These are phyloP conservation scores for Fusarium sp. DNA, from an alignment of 2,329 filamentous ascomycete genomes.

Conservation along the genomic window DNA sequence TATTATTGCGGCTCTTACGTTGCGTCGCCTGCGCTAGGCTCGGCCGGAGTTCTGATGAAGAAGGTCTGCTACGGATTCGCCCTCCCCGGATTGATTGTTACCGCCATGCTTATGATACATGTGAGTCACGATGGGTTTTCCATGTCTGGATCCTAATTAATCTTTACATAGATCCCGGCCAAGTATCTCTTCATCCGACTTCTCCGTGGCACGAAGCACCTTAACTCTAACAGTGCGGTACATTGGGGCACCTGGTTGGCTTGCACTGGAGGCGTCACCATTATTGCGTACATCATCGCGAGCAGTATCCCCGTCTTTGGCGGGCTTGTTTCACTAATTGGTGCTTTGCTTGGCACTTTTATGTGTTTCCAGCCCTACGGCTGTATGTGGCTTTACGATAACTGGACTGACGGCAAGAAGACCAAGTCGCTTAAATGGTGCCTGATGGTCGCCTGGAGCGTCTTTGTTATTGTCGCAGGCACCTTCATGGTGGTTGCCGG, in stretches of 20 bases:
- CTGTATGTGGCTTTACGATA: constrained; percentile 13
- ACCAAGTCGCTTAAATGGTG: background rate
- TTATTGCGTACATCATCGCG: constrained; percentile 8
- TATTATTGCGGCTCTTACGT: constrained; percentile 59
- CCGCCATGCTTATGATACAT: constrained; percentile 39
- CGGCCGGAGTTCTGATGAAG: constrained; percentile 55
- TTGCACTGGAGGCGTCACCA: constrained; percentile 3
- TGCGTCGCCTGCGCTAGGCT: constrained; percentile 59
- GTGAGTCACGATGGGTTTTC: constrained; percentile 24
- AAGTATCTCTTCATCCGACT: constrained; percentile 46
- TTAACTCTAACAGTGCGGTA: constrained; percentile 33
- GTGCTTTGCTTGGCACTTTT: constrained; percentile 8
- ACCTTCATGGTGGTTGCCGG: background rate
- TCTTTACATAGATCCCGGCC: constrained; percentile 21
- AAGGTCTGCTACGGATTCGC: constrained; percentile 57
- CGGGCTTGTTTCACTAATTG: constrained; percentile 5
- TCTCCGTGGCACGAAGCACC: constrained; percentile 42
- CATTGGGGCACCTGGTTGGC: constrained; percentile 45
- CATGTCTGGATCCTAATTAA: background rate
- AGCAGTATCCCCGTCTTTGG: constrained; percentile 5
- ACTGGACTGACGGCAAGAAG: background rate
- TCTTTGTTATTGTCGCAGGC: background rate
- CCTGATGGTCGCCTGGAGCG: background rate
- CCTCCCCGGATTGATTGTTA: constrained; percentile 44
- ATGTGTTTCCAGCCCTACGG: constrained; percentile 11